Evolutionary conservation across 2,329 filamentous ascomycete species (phyloP), one percentile per base, ranked within the genome.

Genomic region (Colletotrichum gloeosporioides): DNA sequence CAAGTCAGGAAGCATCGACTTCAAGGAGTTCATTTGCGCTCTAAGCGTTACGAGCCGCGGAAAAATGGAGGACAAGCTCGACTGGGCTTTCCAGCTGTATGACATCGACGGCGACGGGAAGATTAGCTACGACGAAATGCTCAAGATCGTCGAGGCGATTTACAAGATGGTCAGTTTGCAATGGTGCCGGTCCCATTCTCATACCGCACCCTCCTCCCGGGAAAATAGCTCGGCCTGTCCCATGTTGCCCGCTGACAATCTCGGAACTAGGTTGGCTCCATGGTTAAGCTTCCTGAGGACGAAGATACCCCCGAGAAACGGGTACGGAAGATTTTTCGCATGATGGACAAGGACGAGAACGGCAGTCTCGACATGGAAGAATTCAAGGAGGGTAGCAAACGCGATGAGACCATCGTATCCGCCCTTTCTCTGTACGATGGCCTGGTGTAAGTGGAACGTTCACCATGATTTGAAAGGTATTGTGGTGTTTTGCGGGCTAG

Each of bases 281-380:
- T 99, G 97, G 97, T 99, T 82, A 99, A 99, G 87, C 91, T 99
- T 61, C 97, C 97, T 69, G 96, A 98, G 86, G 97, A 99, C 87
- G 97, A 99, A 89, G 96, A 99, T 87, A 99, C 97, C 73, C 97
- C 97, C 22, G 96, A 99, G 90, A 99, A 99, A 90, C 94, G 97
- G 79, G 97, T 99, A 78, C 93, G 91, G 86, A 99, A 99, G 90
- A 99, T 99, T 86, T 99, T 99, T 90, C 91, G 94, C 82, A 99
- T 99, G 97, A 99, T 99, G 97, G 97, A 99, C 90, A 99, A 99
- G 91, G 97, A 99, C 85, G 96, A 99, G 88, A 99, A 99, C 84
- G 97, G 96, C 81, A 98, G 95, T 83, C 88, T 99, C 81, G 96
- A 99, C 85, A 96, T 98, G 91, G 94, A 96, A 77, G 97, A 99